Base-by-base conservation (phyloP, 805 yeast genomes). In the Tetrapisispora arboricola region DNA sequence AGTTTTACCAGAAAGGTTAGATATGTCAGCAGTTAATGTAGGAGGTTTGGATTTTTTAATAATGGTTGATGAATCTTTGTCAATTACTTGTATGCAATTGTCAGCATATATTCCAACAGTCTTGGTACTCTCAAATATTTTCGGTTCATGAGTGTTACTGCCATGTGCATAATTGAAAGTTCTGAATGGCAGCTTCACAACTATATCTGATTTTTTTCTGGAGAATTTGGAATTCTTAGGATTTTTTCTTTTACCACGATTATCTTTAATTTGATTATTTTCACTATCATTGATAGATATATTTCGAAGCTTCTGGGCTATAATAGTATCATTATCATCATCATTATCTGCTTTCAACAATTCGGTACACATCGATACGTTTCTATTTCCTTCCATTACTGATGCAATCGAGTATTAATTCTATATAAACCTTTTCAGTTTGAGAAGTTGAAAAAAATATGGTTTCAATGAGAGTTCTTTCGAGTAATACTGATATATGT, bases 41-140 rank as follows among this genome's bases (percentile, higher is more conserved):
- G 55, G 53, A 15, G 29, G 37, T 3, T 24, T 34, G 10, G 37
- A 16, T 3, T 11, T 30, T 15, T 24, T n/a, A 15, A 34, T 24
- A 2, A 20, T 8, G 12, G 9, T 10, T 2, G 17, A 3, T 9
- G 10, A 15, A 31, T 26, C 32, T 3, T 25, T 32, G 4, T 34
- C n/a, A 12, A 34, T 37, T 13, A 24, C 17, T 19, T 21, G 35
- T 8, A 48, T 12, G 13, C 20, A 26, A 29, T 30, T 40, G 9
- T 45, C 39, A 24, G 42, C 34, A 40, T 43, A 49, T 18, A 46
- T 20, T 12, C 53, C 55, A 4, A 53, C 52, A 30, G 53, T 57
- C 38, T 39, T 43, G 6, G 32, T n/a, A 8, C 20, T 21, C 16
- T 36, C 19, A 27, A 36, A 36, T 19, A 36, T 25, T 44, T 40